Evolutionary conservation across 2,329 filamentous ascomycete species (phyloP), one percentile per base, ranked within the genome.

Genomic region (Lomentospora prolificans): DNA sequence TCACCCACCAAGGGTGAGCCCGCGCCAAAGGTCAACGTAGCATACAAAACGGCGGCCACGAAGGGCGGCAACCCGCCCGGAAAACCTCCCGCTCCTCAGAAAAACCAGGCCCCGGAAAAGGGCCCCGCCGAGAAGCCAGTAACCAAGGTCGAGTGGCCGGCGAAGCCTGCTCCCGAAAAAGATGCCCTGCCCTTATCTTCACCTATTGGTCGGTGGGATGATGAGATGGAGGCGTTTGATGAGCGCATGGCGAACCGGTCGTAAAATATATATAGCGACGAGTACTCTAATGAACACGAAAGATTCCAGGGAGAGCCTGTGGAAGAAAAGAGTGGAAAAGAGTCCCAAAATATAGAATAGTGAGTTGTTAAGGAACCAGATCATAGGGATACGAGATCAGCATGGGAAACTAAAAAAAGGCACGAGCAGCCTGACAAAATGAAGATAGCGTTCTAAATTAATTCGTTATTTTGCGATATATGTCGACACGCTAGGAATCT

Each of bases 171-270:
- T 65, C 0, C 62, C 62, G 10, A 63, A 64, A 0, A 51, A 67
- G 48, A 63, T 66, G 3, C 68, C 55, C 22, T 54, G 36, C 64
- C 71, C 14, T 46, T 69, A 1, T 70, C 72, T 4, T 67, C 72
- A 6, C 68, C 73, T 17, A 72, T 74, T 7, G 73, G 68, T 9
- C 70, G 76, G 55, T 82, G 80, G 80, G 80, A 77, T 53, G 80
- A 83, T 33, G 80, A 83, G 66, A 78, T 82, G 72, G 77, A 77
- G 51, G 75, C 71, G 4, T 66, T 76, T 10, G 76, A 80, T 27
- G 54, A 50, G 46, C 28, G 48, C 27, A 41, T 25, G 44, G 41
- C 39, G 25, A 48, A 55, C 12, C n/a, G 30, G 24, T 14, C 24
- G 8, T 51, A 10, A 46, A 39, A 39, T 39, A 39, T 39, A 5